These are phyloP conservation scores for Phytophthora syringae DNA, from an alignment of 352 stramenopile species.

Conservation along the genomic window DNA sequence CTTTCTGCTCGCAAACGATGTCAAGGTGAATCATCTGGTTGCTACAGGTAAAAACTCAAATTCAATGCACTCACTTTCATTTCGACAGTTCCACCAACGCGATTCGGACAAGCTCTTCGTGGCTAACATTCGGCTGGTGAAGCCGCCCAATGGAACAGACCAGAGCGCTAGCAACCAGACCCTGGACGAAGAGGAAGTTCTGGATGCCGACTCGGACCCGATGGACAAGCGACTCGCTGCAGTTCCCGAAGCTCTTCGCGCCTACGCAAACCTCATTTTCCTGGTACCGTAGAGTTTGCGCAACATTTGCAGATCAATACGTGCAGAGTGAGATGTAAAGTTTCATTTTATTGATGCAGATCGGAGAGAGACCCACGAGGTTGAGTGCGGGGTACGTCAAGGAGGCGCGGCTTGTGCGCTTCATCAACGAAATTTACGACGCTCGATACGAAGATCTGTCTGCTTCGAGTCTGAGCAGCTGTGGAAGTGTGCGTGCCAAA, in stretches of 20 bases:
- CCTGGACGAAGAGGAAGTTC: constrained; percentile 4
- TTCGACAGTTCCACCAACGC: constrained; percentile 57
- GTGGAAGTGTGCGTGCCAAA: constrained; percentile 18
- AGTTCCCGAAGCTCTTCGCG: constrained; percentile 29
- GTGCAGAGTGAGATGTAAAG: background rate
- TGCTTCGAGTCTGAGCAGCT: constrained; percentile 17
- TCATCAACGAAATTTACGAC: constrained; percentile 82
- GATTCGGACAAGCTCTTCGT: constrained; percentile 58
- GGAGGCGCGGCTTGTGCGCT: constrained; percentile 52
- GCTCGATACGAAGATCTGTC: constrained; percentile 46
- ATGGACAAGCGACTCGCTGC: constrained; percentile 23
- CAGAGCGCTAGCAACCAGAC: constrained; percentile 5
- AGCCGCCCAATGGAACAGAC: background rate
- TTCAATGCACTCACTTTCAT: background rate
- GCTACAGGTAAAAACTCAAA: background rate
- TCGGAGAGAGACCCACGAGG: constrained; percentile 18
- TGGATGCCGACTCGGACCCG: constrained; percentile 11
- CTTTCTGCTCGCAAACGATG: constrained; percentile 70
- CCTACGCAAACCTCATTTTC: constrained; percentile 43
- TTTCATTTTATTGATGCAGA: constrained; percentile 13
- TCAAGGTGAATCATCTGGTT: constrained; percentile 52
- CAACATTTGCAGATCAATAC: background rate
- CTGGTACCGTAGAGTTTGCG: constrained; percentile 38
- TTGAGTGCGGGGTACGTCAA: constrained; percentile 39
- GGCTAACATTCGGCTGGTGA: constrained; percentile 58